Conservation (phyloP, 345 rosid species). For the Orychophragmus violaceus region DNA sequence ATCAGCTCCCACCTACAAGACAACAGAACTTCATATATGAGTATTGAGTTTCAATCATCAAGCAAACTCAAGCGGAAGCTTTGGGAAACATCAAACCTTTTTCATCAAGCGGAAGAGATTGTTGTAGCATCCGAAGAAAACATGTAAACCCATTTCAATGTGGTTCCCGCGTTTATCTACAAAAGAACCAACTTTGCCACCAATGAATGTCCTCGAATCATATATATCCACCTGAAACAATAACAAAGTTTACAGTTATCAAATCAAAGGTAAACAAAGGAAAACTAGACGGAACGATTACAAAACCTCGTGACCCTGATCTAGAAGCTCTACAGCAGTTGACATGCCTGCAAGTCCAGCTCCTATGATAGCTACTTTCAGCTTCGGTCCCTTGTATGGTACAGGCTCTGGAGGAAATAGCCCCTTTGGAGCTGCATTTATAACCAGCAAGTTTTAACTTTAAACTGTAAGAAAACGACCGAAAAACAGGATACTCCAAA, state of each 20-base stretch:
- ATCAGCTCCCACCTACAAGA: constrained; percentile 76
- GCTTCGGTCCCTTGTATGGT: constrained; percentile 85
- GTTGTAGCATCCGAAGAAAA: constrained; percentile 97
- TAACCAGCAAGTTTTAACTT: neutral
- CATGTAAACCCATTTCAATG: constrained; percentile 97
- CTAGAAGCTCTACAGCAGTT: constrained; percentile 89
- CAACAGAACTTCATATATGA: neutral
- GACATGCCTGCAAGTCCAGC: constrained; percentile 99
- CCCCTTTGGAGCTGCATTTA: constrained; percentile 85
- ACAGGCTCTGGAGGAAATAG: constrained; percentile 95
- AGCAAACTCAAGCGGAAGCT: neutral
- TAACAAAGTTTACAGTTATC: neutral
- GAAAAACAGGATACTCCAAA: neutral
- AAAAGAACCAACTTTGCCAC: constrained; percentile 98
- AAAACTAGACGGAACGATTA: neutral
- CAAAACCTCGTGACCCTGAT: constrained; percentile 94
- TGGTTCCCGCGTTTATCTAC: constrained; percentile 91
- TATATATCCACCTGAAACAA: constrained; percentile 83
- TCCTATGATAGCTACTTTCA: constrained; percentile 95
- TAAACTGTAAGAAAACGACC: neutral
- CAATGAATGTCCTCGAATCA: constrained; percentile 83
- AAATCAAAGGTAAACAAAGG: neutral
- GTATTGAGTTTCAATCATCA: neutral
- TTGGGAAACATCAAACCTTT: constrained; percentile 49
- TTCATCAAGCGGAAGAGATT: constrained; percentile 95